phyloP scores from a whole-genome alignment of 805 yeast species.

The Candida sanyiensis region DNA sequence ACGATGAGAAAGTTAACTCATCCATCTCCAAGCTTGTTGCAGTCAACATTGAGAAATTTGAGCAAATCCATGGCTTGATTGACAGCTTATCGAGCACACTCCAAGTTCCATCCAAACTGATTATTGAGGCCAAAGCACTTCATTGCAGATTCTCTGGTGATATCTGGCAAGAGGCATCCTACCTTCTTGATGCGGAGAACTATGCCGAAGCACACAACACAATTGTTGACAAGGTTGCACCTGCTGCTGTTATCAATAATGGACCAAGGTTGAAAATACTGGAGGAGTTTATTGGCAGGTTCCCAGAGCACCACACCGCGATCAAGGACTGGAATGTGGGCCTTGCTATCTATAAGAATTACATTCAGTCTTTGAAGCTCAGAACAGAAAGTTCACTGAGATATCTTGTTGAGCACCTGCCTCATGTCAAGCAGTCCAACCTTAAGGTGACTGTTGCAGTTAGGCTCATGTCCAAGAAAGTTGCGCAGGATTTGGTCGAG shows the following conservation, averaged over 20 bases:
- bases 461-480: conserved; percentile 45
- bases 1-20: conserved; percentile 40
- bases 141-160: conserved; percentile 44
- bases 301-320: conserved; percentile 36
- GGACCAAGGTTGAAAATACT: conserved; percentile 27
- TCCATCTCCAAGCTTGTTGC: conserved; percentile 31
- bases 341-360: conserved; percentile 52
- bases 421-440: conserved; percentile 33
- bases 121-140: conserved; percentile 58
- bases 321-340: conserved; percentile 51
- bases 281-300: conserved; percentile 33
- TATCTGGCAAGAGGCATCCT: conserved; percentile 52
- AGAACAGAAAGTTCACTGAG: conserved; percentile 28
- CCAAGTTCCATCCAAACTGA: conserved; percentile 41
- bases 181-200: conserved; percentile 54
- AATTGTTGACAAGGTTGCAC: conserved; percentile 60
- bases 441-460: conserved; percentile 42
- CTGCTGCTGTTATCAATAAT: conserved; percentile 55
- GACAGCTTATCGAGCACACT: conserved; percentile 34
- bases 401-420: conserved; percentile 41
- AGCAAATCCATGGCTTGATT: conserved; percentile 20
- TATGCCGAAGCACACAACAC: conserved; percentile 60
- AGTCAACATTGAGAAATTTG: conserved; percentile 23
- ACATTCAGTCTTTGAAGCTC: conserved; percentile 32
- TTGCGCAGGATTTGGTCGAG: conserved; percentile 27